Evolutionary conservation across 208 protist species (phyloP).

Genomic region (Leishmania martiniquensis): DNA sequence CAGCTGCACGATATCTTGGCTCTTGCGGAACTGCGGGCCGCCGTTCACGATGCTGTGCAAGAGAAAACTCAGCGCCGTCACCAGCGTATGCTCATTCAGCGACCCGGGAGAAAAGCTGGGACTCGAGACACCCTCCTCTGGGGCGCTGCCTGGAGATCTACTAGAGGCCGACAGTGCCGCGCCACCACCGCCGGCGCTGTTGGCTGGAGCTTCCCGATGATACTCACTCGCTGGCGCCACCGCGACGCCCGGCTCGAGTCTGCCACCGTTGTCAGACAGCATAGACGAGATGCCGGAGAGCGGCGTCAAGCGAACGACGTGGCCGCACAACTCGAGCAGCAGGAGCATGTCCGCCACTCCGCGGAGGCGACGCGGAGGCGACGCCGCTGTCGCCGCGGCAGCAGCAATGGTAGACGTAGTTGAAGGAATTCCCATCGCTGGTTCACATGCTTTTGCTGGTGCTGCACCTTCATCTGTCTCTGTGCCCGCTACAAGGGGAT

Average conservation of each 20-base stretch:
- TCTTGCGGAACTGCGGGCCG: conserved; percentile 87
- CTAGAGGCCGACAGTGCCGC: neutral
- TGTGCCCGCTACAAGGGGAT: neutral
- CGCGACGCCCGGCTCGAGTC: neutral
- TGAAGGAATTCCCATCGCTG: neutral
- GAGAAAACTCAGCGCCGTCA: conserved; percentile 60
- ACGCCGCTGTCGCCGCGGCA: neutral
- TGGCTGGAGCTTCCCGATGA: neutral
- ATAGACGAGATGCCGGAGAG: conserved; percentile 21
- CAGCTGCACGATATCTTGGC: conserved; percentile 59
- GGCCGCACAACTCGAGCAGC: conserved; percentile 34
- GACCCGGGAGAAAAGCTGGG: conserved; percentile 13
- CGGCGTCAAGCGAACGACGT: conserved; percentile 26
- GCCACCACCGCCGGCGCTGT: neutral
- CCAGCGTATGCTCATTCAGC: conserved; percentile 30
- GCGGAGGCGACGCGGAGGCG: conserved; percentile 9
- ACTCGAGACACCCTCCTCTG: conserved; percentile 10
- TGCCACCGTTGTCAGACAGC: neutral
- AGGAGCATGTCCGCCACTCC: conserved; percentile 29
- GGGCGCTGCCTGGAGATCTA: neutral
- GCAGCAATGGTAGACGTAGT: neutral
- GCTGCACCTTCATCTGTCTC: conserved; percentile 4
- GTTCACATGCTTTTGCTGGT: neutral
- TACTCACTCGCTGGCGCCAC: neutral
- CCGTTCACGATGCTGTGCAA: conserved; percentile 86